A percentile compares a stretch with the other conserved stretches of the same genome.
Evolutionary conservation across 1,139 yeast species (phyloP).

Genomic region (Meyerozyma guilliermondii): DNA sequence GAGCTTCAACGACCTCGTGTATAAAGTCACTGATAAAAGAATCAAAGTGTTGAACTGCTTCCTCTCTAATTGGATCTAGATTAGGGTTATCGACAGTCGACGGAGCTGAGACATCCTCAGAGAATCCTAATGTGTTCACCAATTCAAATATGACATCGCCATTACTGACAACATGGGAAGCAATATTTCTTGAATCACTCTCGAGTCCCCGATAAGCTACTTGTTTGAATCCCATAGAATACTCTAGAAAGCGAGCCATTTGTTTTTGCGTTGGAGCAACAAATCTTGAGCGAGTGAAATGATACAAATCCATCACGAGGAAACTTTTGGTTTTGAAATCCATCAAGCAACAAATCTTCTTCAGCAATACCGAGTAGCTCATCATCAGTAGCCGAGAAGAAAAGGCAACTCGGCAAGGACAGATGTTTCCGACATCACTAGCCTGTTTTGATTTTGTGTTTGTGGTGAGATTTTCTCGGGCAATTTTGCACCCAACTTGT

Average conservation of each 20-base stretch:
- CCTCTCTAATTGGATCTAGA: neutral
- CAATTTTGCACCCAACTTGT: too few relatives aligned
- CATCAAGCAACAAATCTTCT: slow-evolving; percentile 21
- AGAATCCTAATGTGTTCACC: neutral
- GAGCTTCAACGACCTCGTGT: neutral
- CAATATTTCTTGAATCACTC: slow-evolving; percentile 53
- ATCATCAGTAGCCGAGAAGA: slow-evolving; percentile 11
- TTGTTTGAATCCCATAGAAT: slow-evolving; percentile 57
- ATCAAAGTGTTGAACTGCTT: neutral
- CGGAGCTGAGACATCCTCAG: neutral
- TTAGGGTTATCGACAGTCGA: neutral
- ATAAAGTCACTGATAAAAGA: neutral
- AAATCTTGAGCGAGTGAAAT: slow-evolving; percentile 28
- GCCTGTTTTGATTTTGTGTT: neutral
- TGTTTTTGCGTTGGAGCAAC: slow-evolving; percentile 46
- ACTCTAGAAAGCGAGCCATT: slow-evolving; percentile 49
- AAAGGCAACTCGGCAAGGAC: slow-evolving; percentile 18
- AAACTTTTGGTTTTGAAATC: slow-evolving; percentile 17
- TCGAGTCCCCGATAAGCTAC: slow-evolving; percentile 66
- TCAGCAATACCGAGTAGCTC: slow-evolving; percentile 8
- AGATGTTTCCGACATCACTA: neutral
- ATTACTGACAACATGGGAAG: slow-evolving; percentile 58
- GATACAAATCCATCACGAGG: slow-evolving; percentile 28
- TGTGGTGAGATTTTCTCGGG: neutral
- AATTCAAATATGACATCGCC: slow-evolving; percentile 53